Evolutionary conservation across 805 yeast genomes (phyloP), one percentile per base, ranked within the genome.

Genomic region (Candida patagonica): DNA sequence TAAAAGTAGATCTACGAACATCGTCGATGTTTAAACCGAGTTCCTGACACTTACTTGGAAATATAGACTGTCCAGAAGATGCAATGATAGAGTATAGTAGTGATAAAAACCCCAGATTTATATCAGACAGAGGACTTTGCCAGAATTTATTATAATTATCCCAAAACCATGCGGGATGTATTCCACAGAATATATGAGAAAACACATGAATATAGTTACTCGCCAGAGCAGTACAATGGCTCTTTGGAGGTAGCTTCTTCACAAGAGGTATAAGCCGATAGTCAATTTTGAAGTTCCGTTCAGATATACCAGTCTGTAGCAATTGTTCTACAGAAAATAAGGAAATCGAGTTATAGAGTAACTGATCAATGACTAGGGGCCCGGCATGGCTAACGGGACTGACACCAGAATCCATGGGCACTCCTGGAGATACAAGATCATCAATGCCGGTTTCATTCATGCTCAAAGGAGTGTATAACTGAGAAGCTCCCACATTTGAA

Each of bases 341-440:
- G 22, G 38, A 35, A 13, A 35, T 15, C 13, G 32, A 17, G 23
- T 35, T 35, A 9, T 13, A 26, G 4, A 35, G 10, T 9, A 35
- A 32, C 25, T 35, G 38, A 15, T 35, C 38, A 9, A 35, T 19
- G 12, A 34, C 35, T 23, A 35, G 48, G 30, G 52, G 52, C 8
- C 20, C 3, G 31, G 16, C 13, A 9, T 29, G 13, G 19, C 13
- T 15, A 6, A 7, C 16, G 15, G 13, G 10, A 12, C 16, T 13
- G 9, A 29, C 4, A n/a, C 9, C 9, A 5, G 16, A 10, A 4
- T 15, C 8, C 16, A 9, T 12, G 3, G 15, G 5, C 16, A 5
- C 3, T 15, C 16, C 16, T 29, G 13, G 20, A 29, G 16, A 12
- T 4, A 12, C 31, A 29, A 20, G 5, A 15, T 4, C 16, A 12